Percentiles rank a stretch among this genome's conserved stretches.
These are phyloP conservation scores for Annulohypoxylon nitens DNA, from an alignment of 495 filamentous ascomycete species.

Conservation along the genomic window DNA sequence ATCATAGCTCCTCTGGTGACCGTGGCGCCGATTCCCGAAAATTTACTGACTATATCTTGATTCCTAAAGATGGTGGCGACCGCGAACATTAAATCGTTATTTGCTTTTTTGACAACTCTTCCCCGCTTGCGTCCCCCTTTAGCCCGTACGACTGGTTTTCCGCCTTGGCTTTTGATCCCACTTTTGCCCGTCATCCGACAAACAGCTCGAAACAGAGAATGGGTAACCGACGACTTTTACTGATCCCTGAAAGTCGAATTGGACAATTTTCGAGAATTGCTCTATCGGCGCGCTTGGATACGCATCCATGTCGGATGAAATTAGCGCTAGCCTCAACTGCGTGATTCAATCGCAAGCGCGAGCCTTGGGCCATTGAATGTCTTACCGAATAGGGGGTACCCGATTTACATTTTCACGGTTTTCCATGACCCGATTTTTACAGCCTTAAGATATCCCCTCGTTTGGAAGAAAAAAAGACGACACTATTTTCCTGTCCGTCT, in stretches of 20 bases:
- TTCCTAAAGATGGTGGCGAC: conserved; percentile 53
- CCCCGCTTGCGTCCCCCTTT: conserved; percentile 14
- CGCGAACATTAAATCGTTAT: conserved; percentile 48
- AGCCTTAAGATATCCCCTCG: conserved; percentile 47
- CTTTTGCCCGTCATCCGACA: background rate
- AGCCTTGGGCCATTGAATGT: conserved; percentile 17
- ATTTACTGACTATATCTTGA: conserved; percentile 52
- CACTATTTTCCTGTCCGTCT: conserved; percentile 35
- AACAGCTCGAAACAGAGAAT: conserved; percentile 7
- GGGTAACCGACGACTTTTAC: conserved; percentile 23
- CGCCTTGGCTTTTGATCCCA: conserved; percentile 32
- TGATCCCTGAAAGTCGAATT: conserved; percentile 24
- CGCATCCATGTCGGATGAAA: conserved; percentile 1
- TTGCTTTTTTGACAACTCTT: conserved; percentile 20
- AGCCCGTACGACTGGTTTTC: conserved; percentile 26
- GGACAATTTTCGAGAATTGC: conserved; percentile 20
- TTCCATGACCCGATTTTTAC: conserved; percentile 34
- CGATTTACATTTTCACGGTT: conserved; percentile 32
- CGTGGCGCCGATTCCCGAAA: conserved; percentile 44
- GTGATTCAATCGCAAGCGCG: conserved; percentile 23
- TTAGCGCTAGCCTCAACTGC: background rate
- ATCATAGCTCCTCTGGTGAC: conserved; percentile 49
- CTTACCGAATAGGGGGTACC: conserved; percentile 12
- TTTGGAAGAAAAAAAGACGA: conserved; percentile 40
- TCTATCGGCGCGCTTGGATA: conserved; percentile 33